These are phyloP conservation scores for Pythium insidiosum DNA, from an alignment of 352 stramenopile species.

Conservation along the genomic window DNA sequence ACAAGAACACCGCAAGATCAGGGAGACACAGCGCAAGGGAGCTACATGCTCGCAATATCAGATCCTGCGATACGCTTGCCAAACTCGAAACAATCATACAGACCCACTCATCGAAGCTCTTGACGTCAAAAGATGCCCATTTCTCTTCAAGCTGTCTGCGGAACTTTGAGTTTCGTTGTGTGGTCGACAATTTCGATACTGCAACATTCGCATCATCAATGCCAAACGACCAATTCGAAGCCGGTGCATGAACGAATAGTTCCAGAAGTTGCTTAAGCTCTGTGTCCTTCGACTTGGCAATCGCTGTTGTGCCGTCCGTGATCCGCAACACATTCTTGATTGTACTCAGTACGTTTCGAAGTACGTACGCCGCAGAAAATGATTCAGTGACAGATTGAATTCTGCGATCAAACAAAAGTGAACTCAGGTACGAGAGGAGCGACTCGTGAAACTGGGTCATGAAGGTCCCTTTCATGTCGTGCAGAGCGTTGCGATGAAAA, in stretches of 20 bases:
- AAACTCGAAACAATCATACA: slow-evolving; percentile 38
- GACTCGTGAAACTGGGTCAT: slow-evolving; percentile 46
- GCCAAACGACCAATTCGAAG: slow-evolving; percentile 57
- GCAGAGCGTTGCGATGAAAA: slow-evolving; percentile 47
- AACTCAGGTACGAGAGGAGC: slow-evolving; percentile 47
- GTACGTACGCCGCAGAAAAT: slow-evolving; percentile 13
- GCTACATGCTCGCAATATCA: slow-evolving; percentile 40
- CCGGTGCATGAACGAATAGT: slow-evolving; percentile 32
- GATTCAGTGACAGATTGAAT: too few species aligned
- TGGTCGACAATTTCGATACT: too few species aligned
- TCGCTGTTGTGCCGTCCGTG: slow-evolving; percentile 21
- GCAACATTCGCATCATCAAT: too few species aligned
- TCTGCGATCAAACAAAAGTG: slow-evolving; percentile 51
- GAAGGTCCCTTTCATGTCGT: slow-evolving; percentile 42
- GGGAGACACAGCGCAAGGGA: slow-evolving; percentile 25
- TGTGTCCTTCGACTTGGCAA: slow-evolving; percentile 39
- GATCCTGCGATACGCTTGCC: slow-evolving; percentile 25
- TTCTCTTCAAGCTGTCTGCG: slow-evolving; percentile 1
- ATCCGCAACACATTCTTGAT: slow-evolving; percentile 41
- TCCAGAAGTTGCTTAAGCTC: slow-evolving; percentile 61
- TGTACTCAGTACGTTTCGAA: slow-evolving; percentile 34
- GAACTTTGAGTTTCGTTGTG: too few species aligned
- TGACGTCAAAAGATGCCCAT: slow-evolving; percentile 27
- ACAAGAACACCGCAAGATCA: slow-evolving; percentile 69
- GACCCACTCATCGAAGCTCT: slow-evolving; percentile 55